Evolutionary conservation across 2,329 filamentous ascomycete species (phyloP), one percentile per base, ranked within the genome.

Genomic region (Mycosphaerelloides madeirae): DNA sequence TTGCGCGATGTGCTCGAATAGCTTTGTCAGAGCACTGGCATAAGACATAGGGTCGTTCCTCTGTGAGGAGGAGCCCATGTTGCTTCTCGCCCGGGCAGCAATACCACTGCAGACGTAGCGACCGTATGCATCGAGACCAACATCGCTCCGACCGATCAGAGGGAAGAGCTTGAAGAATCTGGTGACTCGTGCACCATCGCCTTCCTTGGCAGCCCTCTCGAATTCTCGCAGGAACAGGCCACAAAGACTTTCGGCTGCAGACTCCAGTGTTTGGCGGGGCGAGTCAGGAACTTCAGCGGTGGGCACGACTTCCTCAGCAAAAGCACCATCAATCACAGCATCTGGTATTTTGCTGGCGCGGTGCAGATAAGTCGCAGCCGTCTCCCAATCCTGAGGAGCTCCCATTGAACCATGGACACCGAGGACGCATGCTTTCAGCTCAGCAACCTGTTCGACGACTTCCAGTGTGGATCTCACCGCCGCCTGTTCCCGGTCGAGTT

Each of bases 141-240:
- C 86, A 43, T 95, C 87, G 2, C 87, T 83, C 49, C 90, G 79
- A 12, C 86, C 90, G 61, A 98, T 96, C 29, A 98, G 72, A 13
- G 93, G 93, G 59, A 98, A 98, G 29, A 98, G 74, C 71, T 98
- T 98, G 73, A 98, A 98, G 73, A 98, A 98, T 32, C 93, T 77
- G 1, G 93, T 96, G 41, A 98, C 87, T 64, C 86, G 88, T 18
- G 86, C 79, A 3, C 87, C 89, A 59, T 97, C 90, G n/a, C 80
- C 84, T 32, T 93, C 89, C 50, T 80, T 78, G 2, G 90, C 86
- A 0, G 93, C 93, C 66, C 85, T 93, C 60, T 97, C 89, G 58
- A 98, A 98, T 70, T 98, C 93, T 48, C 91, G 78, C 62, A 97
- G 68, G 68, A 98, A 98, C 47, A 98, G 72, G 1, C 81, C 84